Conservation (phyloP, 805 yeast genomes). For the Candida schatavii region DNA sequence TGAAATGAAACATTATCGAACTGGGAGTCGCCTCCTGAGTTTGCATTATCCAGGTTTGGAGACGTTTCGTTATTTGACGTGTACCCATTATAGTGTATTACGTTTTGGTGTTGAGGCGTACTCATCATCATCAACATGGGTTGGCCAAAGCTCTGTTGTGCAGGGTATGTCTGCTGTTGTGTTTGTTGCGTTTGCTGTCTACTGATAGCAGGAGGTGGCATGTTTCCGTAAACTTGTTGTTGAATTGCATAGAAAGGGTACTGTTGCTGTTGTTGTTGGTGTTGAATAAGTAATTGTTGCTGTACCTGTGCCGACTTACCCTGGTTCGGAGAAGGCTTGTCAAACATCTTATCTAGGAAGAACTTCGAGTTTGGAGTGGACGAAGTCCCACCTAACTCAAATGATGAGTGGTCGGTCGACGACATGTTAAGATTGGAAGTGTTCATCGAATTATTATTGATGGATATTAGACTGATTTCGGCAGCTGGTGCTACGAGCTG, state of each 20-base stretch:
- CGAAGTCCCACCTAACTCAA: constrained; percentile 35
- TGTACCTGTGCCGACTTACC: constrained; percentile 3
- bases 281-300: constrained; percentile 1
- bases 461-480: constrained; percentile 5
- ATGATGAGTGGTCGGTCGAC: constrained; percentile 40
- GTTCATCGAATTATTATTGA: constrained; percentile 24
- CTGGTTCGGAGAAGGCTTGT: constrained; percentile 33
- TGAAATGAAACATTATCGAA: constrained; percentile 11
- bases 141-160: constrained; percentile 1
- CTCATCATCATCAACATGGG: constrained; percentile 39
- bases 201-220: constrained; percentile 31
- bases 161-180: constrained; percentile 10
- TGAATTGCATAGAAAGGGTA: constrained; percentile 2
- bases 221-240: constrained; percentile 10
- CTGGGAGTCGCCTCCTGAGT: constrained; percentile 3
- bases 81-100: constrained; percentile 18
- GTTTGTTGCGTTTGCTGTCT: constrained; percentile 8
- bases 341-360: constrained; percentile 37
- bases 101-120: constrained; percentile 39
- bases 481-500: constrained; percentile 2
- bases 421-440: constrained; percentile 27
- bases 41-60: neutral
- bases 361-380: constrained; percentile 42
- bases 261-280: constrained; percentile 4
- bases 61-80: constrained; percentile 10